phyloP scores from a whole-genome alignment of 768 basidiomycete genomes.

The Phylloporus sp. region DNA sequence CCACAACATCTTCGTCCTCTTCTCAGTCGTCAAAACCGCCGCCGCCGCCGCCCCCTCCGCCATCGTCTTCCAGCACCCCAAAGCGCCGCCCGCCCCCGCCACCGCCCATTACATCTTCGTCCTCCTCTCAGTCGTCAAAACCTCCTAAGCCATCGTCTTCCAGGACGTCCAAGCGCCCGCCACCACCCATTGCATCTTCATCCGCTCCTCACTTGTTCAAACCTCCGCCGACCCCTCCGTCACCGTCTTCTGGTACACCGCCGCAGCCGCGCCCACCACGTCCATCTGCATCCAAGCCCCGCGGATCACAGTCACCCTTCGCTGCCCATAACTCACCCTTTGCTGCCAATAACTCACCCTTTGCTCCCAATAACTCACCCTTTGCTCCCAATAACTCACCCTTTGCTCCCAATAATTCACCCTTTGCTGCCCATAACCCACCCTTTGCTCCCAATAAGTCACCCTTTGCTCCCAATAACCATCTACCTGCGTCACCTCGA shows the following conservation, averaged over 20 bases:
- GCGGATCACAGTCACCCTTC: not conserved
- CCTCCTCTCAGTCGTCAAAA: slow-evolving; percentile 18
- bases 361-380: no score
- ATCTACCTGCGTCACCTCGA: not conserved
- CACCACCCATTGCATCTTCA: slow-evolving; percentile 13
- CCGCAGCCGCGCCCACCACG: no score
- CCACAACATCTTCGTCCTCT: slow-evolving; percentile 15
- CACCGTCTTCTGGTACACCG: no score
- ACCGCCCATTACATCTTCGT: slow-evolving; percentile 14
- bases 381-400: no score
- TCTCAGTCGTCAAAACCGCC: slow-evolving; percentile 21
- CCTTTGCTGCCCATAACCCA: no score
- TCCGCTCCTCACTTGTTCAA: slow-evolving; percentile 14
- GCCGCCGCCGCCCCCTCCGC: slow-evolving; percentile 3
- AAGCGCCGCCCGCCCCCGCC: slow-evolving; percentile 3
- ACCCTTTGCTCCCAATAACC: no score
- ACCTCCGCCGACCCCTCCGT: no score
- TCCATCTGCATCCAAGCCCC: slow-evolving; percentile 3
- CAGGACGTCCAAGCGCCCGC: slow-evolving; percentile 4
- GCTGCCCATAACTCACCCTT: no score
- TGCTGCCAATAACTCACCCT: no score
- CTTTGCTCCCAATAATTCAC: no score
- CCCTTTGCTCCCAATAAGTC: no score
- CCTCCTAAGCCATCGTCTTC: slow-evolving; percentile 9
- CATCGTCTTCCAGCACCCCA: not conserved